Base-by-base conservation (phyloP, 805 yeast genomes). In the Metschnikowia reukaufii region DNA sequence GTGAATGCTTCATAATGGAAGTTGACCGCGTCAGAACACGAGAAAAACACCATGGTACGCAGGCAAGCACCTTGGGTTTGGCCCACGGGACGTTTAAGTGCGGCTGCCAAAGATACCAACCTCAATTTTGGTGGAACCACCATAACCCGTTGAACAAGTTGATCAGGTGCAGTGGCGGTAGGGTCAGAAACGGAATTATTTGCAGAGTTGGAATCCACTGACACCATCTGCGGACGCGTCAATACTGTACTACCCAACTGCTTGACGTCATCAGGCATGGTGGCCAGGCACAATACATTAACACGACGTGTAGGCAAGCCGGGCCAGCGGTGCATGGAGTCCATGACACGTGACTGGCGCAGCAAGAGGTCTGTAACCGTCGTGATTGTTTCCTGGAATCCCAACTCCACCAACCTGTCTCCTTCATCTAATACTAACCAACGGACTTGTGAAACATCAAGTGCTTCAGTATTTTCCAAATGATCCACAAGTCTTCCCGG, bases 401-500 rank as follows among this genome's bases (percentile, higher is more conserved):
- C 99, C 48, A 95, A 73, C 59, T 94, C 99, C 81, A 92, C 88
- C 57, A 94, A 77, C 55, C 91, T 80, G 69, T 94, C 99, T 65
- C 98, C 99, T 74, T 94, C 99, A 69, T 94, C 99, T 53, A 94
- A 64, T 9, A 94, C 84, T n/a, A 92, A 77, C 78, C 90, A 94
- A 58, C 97, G 74, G 31, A 94, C 75, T 44, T 88, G 80, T 2
- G 86, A 74, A 27, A 88, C 66, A 51, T 86, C 86, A 49, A 95
- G 76, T 4, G 84, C 81, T 41, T 78, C 75, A 0, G 99, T 94
- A 65, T 91, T 88, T 53, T 88, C 96, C 51, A 94, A 81, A 72
- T 94, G 99, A 64, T 94, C 99, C 8, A 88, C 86, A 36, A 94
- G 72, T 58, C 99, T 79, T 50, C 99, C 99, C 2, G 99, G 99